Percentiles rank a stretch among this genome's conserved stretches.
These are phyloP conservation scores for Trichothecium roseum DNA, from an alignment of 2,329 filamentous ascomycete genomes.

Conservation along the genomic window DNA sequence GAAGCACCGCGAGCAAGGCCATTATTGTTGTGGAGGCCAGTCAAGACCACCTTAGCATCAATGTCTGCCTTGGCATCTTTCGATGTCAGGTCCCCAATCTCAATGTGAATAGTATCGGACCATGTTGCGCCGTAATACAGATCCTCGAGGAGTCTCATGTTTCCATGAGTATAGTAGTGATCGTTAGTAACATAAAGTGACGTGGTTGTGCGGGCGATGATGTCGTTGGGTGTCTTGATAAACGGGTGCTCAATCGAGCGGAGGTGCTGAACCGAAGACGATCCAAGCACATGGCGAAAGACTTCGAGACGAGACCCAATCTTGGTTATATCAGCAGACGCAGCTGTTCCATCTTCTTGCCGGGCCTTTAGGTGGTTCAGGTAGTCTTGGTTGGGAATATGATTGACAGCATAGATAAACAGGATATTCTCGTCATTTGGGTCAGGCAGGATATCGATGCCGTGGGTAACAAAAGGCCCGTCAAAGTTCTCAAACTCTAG, in stretches of 20 bases:
- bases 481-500: conserved; percentile 40
- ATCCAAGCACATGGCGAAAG: conserved; percentile 41
- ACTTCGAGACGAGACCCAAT: conserved; percentile 45
- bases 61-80: conserved; percentile 22
- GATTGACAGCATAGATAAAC: conserved; percentile 52
- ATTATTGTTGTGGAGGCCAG: conserved; percentile 41
- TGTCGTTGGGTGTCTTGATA: conserved; percentile 48
- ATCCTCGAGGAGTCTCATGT: conserved; percentile 36
- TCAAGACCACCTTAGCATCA: conserved; percentile 30
- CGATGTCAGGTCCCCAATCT: conserved; percentile 15
- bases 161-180: conserved; percentile 39
- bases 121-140: conserved; percentile 29
- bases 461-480: conserved; percentile 46
- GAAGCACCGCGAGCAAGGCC: conserved; percentile 40
- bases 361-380: conserved; percentile 4
- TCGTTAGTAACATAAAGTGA: conserved; percentile 52
- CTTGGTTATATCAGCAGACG: conserved; percentile 18
- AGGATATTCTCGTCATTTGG: conserved; percentile 30
- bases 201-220: conserved; percentile 33
- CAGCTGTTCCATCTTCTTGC: conserved; percentile 4
- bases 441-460: conserved; percentile 48
- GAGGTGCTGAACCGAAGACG: conserved; percentile 30
- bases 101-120: conserved; percentile 37
- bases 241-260: conserved; percentile 42
- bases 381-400: conserved; percentile 37